Evolutionary conservation across 441 rosid species (phyloP), one percentile per base, ranked within the genome.

Genomic region (Metrosideros polymorpha): DNA sequence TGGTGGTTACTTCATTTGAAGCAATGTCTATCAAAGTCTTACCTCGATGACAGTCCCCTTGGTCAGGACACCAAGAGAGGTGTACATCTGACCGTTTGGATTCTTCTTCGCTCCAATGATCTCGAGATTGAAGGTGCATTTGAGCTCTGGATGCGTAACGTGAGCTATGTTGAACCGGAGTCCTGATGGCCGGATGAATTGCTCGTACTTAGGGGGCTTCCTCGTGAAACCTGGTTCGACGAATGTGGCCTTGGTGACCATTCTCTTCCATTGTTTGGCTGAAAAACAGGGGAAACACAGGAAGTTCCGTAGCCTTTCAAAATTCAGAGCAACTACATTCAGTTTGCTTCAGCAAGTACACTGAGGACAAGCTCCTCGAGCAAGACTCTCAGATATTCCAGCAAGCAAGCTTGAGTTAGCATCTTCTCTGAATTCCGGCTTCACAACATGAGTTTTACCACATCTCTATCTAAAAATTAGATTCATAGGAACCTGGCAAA

Each of bases 121-220:
- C 86, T 95, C 97, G 18, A 98, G 97, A 90, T 94, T 92, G 93
- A 96, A 95, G 54, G 99, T 94, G 88, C 97, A 95, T 83, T 93
- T 98, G 4, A 98, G 95, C 66, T 98, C 99, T 84, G 98, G 99
- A 83, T 98, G 99, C 4, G 98, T 98, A 24, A 98, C 98, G 82
- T 96, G 98, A 50, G 98, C 98, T 90, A 95, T 95, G 47, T 93
- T 95, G 90, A 98, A 95, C 75, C 98, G 94, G 88, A 96, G 83
- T 3, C 99, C 99, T n/a, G 99, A 91, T 55, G 98, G 98, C 30
- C 96, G 96, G 82, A 98, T 98, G 90, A 98, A 98, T 7, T 97
- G 93, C 93, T 98, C 99, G 29, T 98, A 98, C 93, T 98, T 98
- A 42, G 99, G 99, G 76, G 99, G 99, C 85, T 98, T 98, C 89